Percentiles rank a stretch among this genome's conserved stretches.
Evolutionary conservation across 1,139 yeast species (phyloP).

Genomic region (Saccharomyces pastorianus): DNA sequence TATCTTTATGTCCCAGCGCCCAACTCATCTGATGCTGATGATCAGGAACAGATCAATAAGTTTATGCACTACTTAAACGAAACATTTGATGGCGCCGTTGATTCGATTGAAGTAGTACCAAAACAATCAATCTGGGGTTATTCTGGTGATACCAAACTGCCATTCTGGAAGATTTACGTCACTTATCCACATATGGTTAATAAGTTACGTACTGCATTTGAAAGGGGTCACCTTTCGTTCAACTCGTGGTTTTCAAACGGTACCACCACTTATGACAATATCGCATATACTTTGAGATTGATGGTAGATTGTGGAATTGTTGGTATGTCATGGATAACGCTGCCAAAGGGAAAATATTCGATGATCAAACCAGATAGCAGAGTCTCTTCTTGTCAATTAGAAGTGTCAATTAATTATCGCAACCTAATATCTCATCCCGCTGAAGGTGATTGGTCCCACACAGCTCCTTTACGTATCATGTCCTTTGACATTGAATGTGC

Average conservation of each 20-base stretch:
- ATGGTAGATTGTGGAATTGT: constrained; percentile 89
- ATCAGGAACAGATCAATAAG: constrained; percentile 42
- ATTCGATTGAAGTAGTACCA: constrained; percentile 51
- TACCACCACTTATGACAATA: constrained; percentile 76
- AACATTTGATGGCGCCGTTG: constrained; percentile 40
- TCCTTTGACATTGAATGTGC: constrained; percentile 98
- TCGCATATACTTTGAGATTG: constrained; percentile 73
- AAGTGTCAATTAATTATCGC: constrained; percentile 58
- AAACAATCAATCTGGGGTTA: constrained; percentile 95
- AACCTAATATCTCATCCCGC: constrained; percentile 74
- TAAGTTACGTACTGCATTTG: constrained; percentile 69
- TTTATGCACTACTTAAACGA: constrained; percentile 45
- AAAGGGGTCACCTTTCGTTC: constrained; percentile 69
- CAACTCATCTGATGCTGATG: constrained; percentile 35
- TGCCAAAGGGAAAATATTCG: constrained; percentile 66
- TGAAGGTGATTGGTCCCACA: constrained; percentile 89
- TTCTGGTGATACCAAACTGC: constrained; percentile 66
- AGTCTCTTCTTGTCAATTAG: constrained; percentile 78
- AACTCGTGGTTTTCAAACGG: constrained; percentile 52
- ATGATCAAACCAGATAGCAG: constrained; percentile 35
- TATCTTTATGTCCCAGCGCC: constrained; percentile 93
- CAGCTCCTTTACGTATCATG: constrained; percentile 87
- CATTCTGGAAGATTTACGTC: constrained; percentile 68
- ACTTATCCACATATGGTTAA: constrained; percentile 59
- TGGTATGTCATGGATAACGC: constrained; percentile 96